Base-by-base conservation (phyloP, 257 asterid genomes). In the Nicotiana paniculata region DNA sequence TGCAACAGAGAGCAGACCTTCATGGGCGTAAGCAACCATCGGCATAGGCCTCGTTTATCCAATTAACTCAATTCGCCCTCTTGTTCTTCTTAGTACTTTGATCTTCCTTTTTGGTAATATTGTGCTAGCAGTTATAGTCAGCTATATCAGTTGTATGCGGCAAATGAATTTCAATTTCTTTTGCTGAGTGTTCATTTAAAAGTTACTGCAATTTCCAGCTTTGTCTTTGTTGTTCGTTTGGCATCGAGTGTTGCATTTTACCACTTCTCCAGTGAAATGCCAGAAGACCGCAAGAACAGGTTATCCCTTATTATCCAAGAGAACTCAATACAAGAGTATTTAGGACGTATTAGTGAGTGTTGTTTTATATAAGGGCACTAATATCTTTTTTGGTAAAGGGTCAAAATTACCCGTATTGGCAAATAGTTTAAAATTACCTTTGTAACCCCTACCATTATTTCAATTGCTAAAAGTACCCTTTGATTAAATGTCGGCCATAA, bases 1-100 rank as follows among this genome's bases (percentile, higher is more conserved):
- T 79, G 86, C 87, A 51, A 85, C 68, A 67, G 98, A 75, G 63
- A 51, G 5, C 46, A 15, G 80, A 51, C 80, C 64, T 51, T 75
- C 80, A 15, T 75, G 80, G 80, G 64, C 46, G 6, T 75, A 53
- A 75, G 16, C 80, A 51, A n/a, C 9, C 28, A 53, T 75, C 17
- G 89, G 88, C 8, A 83, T 0, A 79, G 81, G 68, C 93, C 63
- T 15, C 46, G 28, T 75, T 51, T 48, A 66, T 66, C 74, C 43
- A 48, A 51, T n/a, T 48, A 15, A 75, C 80, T 75, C 18, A 51
- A 26, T 75, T 75, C 8, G 28, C 64, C 80, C 11, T 51, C 17
- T 4, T 7, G 80, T 75, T 75, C 28, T 75, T 11, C 1, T 21
- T 18, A 12, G 30, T 43, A 43, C 58, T 62, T 18, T 24, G 65